Evolutionary conservation across 2,329 filamentous ascomycete genomes (phyloP), one percentile per base, ranked within the genome.

Genomic region (Sporothrix luriei): DNA sequence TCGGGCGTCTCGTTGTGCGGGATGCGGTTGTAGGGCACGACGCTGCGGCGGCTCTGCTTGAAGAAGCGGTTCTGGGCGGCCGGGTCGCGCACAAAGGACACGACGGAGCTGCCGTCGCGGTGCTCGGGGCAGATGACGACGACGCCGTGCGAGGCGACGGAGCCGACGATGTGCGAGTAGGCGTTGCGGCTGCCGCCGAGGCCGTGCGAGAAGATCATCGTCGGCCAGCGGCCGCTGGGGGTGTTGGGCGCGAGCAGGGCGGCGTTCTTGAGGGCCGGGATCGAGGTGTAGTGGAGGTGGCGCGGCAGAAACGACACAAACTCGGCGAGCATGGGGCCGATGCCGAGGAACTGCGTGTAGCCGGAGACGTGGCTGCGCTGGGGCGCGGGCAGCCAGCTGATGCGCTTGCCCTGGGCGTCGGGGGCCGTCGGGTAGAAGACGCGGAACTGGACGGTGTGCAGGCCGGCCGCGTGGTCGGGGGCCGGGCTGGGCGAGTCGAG

Each of bases 151-250:
- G 91, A 93, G 4, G 93, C 91, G 38, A 97, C 80, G 0, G 91
- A 92, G 19, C 91, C 91, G 21, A 86, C 90, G 29, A 96, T 81
- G 76, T 94, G 90, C n/a, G 91, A 94, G 80, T 97, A 97, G 13
- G 91, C 88, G 75, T 95, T 95, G 73, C 91, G 86, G 71, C 87
- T 90, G 49, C 93, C 93, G 49, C 91, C 93, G 1, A 97, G 83
- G 0, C 93, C 93, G 76, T 97, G 93, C 1, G 92, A 95, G 79
- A 97, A 96, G 72, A 97, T 83, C 82, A 93, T 88, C 0, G 92
- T 90, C 0, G 93, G 92, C 90, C 91, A 95, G 80, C 87, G 82
- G 69, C 83, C 80, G 70, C 81, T 79, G 4, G 81, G 75, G 9
- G 82, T 80, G 13, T 80, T 75, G 70, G 87, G 76, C 70, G 82